Percentiles rank a stretch among this genome's conserved stretches.
These are phyloP conservation scores for Isoetes engelmannii DNA, from an alignment of 83 land plant genomes.

Conservation along the genomic window DNA sequence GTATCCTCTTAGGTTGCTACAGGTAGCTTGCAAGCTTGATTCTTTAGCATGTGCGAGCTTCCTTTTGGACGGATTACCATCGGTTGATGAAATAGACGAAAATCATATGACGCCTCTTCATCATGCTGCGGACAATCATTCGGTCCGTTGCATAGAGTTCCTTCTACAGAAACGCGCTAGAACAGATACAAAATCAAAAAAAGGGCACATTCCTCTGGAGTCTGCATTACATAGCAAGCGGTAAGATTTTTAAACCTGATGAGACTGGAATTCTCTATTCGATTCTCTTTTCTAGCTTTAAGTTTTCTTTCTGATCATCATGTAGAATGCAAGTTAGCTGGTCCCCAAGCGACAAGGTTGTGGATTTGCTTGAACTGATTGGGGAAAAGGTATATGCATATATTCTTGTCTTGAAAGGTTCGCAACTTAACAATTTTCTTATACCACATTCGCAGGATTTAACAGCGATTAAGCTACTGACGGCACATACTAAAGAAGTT, in stretches of 20 bases:
- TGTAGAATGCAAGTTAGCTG: neutral
- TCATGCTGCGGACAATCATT: conserved; percentile 36
- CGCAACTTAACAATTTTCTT: neutral
- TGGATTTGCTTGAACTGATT: neutral
- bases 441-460: conserved; percentile 27
- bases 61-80: conserved; percentile 24
- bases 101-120: conserved; percentile 30
- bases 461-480: conserved; percentile 28
- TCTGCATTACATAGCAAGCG: conserved; percentile 31
- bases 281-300: neutral
- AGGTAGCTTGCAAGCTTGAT: conserved; percentile 36
- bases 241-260: conserved; percentile 9
- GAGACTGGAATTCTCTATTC: neutral
- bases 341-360: neutral
- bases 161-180: conserved; percentile 37
- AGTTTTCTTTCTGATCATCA: conserved; percentile 17
- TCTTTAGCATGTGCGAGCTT: conserved; percentile 35
- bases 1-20: conserved; percentile 19
- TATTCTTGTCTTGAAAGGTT: neutral
- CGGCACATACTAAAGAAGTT: conserved; percentile 32
- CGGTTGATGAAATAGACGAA: conserved; percentile 30
- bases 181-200: conserved; percentile 34
- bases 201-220: conserved; percentile 28
- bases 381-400: neutral
- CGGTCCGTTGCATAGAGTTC: conserved; percentile 32